Conservation (phyloP, 2,329 filamentous ascomycete species). For the Lecanosticta acicola region DNA sequence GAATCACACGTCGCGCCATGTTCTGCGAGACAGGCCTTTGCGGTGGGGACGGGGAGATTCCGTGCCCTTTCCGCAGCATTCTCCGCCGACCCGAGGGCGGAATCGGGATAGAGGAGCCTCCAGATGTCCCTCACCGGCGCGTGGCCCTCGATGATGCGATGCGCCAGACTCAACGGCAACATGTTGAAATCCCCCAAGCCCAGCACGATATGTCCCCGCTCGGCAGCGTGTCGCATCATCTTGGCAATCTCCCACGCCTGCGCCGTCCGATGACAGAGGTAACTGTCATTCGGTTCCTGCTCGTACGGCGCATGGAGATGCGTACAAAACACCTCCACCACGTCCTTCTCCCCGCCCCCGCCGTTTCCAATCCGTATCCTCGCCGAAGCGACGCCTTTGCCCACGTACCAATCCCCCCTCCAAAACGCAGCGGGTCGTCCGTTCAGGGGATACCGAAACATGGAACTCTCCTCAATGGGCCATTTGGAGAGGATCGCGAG, state of each 20-base stretch:
- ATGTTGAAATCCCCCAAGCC: constrained; percentile 95
- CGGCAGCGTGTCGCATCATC: constrained; percentile 72
- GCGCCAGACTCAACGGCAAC: constrained; percentile 77
- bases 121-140: constrained; percentile 76
- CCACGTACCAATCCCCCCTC: constrained; percentile 92
- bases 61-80: constrained; percentile 59
- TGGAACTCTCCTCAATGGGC: constrained; percentile 84
- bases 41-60: constrained; percentile 63
- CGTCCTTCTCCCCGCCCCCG: constrained; percentile 51
- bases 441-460: constrained; percentile 85
- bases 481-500: constrained; percentile 84
- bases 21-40: constrained; percentile 67
- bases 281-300: constrained; percentile 70
- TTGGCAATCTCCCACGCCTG: constrained; percentile 96
- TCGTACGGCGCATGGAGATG: constrained; percentile 84
- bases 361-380: constrained; percentile 65
- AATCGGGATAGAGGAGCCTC: constrained; percentile 77
- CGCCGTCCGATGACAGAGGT: constrained; percentile 81
- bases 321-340: constrained; percentile 87
- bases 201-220: constrained; percentile 75
- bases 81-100: constrained; percentile 68
- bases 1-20: constrained; percentile 88
- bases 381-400: constrained; percentile 85
- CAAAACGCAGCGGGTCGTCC: constrained; percentile 90
- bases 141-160: constrained; percentile 74